Evolutionary conservation across 164 flowering plant genomes (phyloP), one percentile per base, ranked within the genome.

Genomic region (Sextonia rubra): DNA sequence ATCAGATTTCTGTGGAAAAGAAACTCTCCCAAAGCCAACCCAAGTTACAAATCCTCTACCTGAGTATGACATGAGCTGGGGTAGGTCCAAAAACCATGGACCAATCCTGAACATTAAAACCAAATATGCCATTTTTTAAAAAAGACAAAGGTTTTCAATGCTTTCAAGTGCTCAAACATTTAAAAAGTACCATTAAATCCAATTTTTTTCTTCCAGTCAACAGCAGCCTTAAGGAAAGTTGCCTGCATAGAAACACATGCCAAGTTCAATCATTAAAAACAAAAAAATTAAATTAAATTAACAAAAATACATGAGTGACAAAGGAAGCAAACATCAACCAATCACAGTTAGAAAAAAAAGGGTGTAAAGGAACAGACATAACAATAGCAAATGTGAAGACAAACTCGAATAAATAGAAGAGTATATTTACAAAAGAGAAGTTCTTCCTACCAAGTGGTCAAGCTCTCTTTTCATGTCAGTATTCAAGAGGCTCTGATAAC

Each of bases 381-480:
- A 52, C 17, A 52, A 37, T 4, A 37, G 44, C 44, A 37, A 8
- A 37, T 37, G 11, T 37, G 44, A 37, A 7, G 44, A 37, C 8
- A 37, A 61, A 22, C 24, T 8, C 24, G 12, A 22, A 61, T 22
- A 17, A 37, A 61, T 11, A 4, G 15, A 18, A 61, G 4, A 61
- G 25, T 63, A n/a, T 29, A 55, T 15, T 44, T 64, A 62, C 9
- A 47, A 67, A 26, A 22, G 24, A 27, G 17, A 75, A n/a, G 18
- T 26, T 25, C 24, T 24, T 52, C 79, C 26, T 83, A 94, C 99
- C 98, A 95, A 37, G 77, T 95, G 98, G 76, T 95, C 80, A 73
- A 95, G 93, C 76, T 95, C 99, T 78, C 94, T 86, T 83, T 81
- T 91, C 99, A 95, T 95, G 80, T 95, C 97, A 17, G 99, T 95